A percentile compares a stretch with the other conserved stretches of the same genome.
These are phyloP conservation scores for Ophiostoma ulmi DNA, from an alignment of 2,329 filamentous ascomycete genomes.

Conservation along the genomic window DNA sequence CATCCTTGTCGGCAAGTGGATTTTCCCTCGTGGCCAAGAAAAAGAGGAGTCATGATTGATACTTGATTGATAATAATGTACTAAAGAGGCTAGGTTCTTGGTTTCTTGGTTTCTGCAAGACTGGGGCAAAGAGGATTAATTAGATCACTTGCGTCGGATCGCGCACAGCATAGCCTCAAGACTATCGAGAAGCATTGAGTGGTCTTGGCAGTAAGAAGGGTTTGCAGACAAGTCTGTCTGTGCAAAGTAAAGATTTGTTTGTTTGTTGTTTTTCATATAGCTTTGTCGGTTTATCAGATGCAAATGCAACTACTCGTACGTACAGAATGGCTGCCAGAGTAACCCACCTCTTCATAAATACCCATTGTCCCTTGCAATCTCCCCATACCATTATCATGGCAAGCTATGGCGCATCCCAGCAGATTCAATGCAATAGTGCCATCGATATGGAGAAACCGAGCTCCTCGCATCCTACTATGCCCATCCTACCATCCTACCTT, in stretches of 20 bases:
- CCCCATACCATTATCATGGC: not conserved
- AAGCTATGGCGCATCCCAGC: not conserved
- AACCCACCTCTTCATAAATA: not conserved
- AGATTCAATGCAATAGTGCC: not conserved
- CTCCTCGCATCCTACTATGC: too few relatives aligned
- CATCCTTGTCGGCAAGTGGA: not conserved
- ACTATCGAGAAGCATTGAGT: not conserved
- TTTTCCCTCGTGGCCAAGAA: not conserved
- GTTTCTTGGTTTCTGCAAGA: not conserved
- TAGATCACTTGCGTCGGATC: slow-evolving; percentile 4
- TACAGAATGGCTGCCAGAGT: not conserved
- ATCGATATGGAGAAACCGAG: not conserved
- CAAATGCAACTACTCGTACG: not conserved
- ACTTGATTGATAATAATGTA: not conserved
- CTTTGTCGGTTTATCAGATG: not conserved
- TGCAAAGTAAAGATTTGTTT: too few relatives aligned
- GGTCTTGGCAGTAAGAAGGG: not conserved
- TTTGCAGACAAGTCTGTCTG: not conserved
- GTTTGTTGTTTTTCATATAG: not conserved
- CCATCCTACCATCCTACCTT: not conserved
- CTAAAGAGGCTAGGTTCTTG: not conserved
- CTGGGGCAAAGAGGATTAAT: not conserved
- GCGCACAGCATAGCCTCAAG: not conserved
- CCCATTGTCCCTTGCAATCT: not conserved
- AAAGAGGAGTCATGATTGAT: too few relatives aligned